Conservation (phyloP, 2,329 filamentous ascomycete genomes). For the Emergomyces africanus region DNA sequence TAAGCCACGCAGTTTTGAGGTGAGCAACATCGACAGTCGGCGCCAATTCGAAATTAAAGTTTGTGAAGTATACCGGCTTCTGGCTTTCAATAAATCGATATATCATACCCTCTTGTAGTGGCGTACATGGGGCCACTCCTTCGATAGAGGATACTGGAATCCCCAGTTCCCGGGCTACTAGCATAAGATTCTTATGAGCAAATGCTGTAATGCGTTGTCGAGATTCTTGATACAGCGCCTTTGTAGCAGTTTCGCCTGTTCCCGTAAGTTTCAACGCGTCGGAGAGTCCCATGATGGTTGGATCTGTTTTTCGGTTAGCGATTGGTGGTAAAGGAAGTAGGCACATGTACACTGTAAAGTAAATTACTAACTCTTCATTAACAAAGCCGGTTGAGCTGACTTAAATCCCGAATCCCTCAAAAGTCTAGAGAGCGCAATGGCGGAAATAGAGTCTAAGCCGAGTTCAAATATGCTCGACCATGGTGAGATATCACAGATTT, state of each 20-base stretch:
- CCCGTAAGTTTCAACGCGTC: conserved; percentile 13
- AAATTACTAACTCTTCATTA: conserved; percentile 46
- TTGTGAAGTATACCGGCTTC: conserved; percentile 59
- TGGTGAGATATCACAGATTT: conserved; percentile 34
- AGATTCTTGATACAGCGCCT: conserved; percentile 32
- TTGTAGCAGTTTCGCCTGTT: conserved; percentile 2
- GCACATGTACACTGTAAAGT: conserved; percentile 9
- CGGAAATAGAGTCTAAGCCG: conserved; percentile 79
- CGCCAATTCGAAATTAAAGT: conserved; percentile 50
- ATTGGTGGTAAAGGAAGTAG: conserved; percentile 37
- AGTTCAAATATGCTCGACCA: conserved; percentile 68
- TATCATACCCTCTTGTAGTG: conserved; percentile 78
- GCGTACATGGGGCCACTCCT: conserved; percentile 67
- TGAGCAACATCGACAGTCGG: conserved; percentile 31
- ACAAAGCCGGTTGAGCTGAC: conserved; percentile 48
- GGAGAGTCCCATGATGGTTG: conserved; percentile 29
- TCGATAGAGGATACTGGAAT: conserved; percentile 47
- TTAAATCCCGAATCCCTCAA: conserved; percentile 52
- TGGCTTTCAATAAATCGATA: conserved; percentile 50
- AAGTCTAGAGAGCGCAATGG: conserved; percentile 53
- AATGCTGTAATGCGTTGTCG: conserved; percentile 52
- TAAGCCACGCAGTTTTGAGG: conserved; percentile 47
- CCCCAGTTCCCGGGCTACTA: conserved; percentile 41
- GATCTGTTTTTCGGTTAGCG: conserved; percentile 13
- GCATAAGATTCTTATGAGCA: conserved; percentile 46